A percentile compares a stretch with the other conserved stretches of the same genome.
These are phyloP conservation scores for Rubia tinctorum DNA, from an alignment of 305 asterid genomes.

Conservation along the genomic window DNA sequence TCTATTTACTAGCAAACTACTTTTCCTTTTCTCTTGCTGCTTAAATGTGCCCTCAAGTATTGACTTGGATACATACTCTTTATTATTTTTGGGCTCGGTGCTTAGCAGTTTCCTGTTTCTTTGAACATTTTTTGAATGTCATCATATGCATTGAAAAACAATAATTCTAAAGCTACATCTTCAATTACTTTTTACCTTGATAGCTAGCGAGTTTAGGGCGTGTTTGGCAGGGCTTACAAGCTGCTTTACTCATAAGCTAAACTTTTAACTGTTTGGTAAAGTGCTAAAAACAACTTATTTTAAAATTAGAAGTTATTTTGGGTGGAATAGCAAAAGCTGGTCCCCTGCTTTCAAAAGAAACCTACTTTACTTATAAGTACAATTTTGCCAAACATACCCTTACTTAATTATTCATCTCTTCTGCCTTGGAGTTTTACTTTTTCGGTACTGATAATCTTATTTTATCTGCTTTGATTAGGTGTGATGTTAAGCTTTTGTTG, in stretches of 20 bases:
- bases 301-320: no score
- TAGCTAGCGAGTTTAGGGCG: no score
- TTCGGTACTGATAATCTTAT: slow-evolving; percentile 21
- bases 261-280: no score
- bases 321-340: no score
- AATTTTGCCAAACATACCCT: no score
- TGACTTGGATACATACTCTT: background rate
- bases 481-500: slow-evolving; percentile 72
- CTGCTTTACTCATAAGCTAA: no score
- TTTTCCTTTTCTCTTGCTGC: slow-evolving; percentile 8
- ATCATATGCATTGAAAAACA: background rate
- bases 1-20: background rate
- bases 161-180: background rate
- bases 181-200: background rate
- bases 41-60: background rate
- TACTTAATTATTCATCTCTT: background rate
- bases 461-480: slow-evolving; percentile 44
- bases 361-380: no score
- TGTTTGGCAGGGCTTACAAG: no score
- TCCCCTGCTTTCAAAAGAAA: no score
- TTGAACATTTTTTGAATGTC: background rate
- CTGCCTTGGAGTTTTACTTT: background rate
- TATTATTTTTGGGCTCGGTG: background rate
- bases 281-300: no score
- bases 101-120: background rate